Percentiles rank a stretch among this genome's conserved stretches.
Conservation (phyloP, 768 basidiomycete species). For the Rubroboletus pulcherrimus region DNA sequence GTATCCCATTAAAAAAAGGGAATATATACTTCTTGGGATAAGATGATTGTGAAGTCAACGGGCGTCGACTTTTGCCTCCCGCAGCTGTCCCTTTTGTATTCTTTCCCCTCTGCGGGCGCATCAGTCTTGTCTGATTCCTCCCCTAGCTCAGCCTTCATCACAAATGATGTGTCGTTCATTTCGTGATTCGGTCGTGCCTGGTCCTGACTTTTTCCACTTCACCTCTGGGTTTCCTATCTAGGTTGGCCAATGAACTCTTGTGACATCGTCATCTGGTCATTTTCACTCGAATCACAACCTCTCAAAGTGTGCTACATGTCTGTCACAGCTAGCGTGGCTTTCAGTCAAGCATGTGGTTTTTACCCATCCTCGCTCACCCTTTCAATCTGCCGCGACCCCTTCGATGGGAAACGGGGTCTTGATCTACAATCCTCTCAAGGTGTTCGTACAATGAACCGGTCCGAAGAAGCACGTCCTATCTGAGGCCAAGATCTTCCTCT, state of each 20-base stretch:
- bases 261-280: background rate
- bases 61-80: background rate
- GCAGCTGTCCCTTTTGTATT: background rate
- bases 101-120: slow-evolving; percentile 13
- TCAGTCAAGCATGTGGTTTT: background rate
- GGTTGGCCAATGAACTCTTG: background rate
- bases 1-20: slow-evolving; percentile 2
- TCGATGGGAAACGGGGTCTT: slow-evolving; percentile 15
- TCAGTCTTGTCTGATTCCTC: slow-evolving; percentile 11
- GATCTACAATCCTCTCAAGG: background rate
- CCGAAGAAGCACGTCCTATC: slow-evolving; percentile 1
- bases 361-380: background rate
- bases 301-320: background rate
- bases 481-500: background rate
- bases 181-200: slow-evolving; percentile 12
- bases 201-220: slow-evolving; percentile 6
- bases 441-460: slow-evolving; percentile 4
- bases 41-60: background rate
- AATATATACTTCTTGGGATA: slow-evolving; percentile 3
- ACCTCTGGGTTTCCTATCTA: background rate
- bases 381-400: slow-evolving; percentile 16
- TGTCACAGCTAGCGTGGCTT: background rate
- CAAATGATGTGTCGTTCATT: background rate
- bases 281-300: background rate
- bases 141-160: slow-evolving; percentile 14